Evolutionary conservation across 2,329 filamentous ascomycete species (phyloP), one percentile per base, ranked within the genome.

Genomic region (Aspergillus puulaauensis): DNA sequence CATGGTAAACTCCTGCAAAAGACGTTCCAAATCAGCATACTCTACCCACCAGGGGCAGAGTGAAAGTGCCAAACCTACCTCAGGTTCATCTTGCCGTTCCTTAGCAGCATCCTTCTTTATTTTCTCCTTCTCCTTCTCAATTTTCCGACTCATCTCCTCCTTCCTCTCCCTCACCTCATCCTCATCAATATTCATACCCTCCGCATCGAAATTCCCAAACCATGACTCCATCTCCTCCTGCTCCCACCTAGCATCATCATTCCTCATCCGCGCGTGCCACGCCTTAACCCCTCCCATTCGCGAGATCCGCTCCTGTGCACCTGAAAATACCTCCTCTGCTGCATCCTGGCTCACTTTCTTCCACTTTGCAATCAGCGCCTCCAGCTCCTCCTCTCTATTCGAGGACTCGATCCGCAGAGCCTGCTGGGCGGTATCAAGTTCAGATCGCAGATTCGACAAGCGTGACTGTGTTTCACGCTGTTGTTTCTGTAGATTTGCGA

Each of bases 301-400:
- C 65, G 84, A 78, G 37, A 89, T 79, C 54, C 84, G 75, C 69
- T 87, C 85, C 61, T 81, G 80, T 21, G 87, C 84, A 19, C 78
- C 74, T 23, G 75, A 79, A 70, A 88, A 90, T 11, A 90, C 74
- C 66, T 89, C 86, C 63, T 91, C 88, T 1, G 88, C 88, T 6
- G 86, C 87, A 50, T 80, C 75, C 61, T 86, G 80, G 58, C 83
- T 84, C 17, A 85, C 83, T 0, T 68, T 71, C 47, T 79, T 83
- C 89, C 89, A 91, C 69, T 83, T 87, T 3, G 69, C 70, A 43
- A 84, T 81, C 62, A 90, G 66, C 0, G 68, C 73, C 43, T 81
- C 73, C 23, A 91, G 75, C 57, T 89, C 84, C 1, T 74, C 77
- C 68, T 86, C 83, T 55, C 73, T 73, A 43, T 63, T 64, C 3